Evolutionary conservation across 2,329 filamentous ascomycete species (phyloP).

Genomic region (Aureobasidium sp.): DNA sequence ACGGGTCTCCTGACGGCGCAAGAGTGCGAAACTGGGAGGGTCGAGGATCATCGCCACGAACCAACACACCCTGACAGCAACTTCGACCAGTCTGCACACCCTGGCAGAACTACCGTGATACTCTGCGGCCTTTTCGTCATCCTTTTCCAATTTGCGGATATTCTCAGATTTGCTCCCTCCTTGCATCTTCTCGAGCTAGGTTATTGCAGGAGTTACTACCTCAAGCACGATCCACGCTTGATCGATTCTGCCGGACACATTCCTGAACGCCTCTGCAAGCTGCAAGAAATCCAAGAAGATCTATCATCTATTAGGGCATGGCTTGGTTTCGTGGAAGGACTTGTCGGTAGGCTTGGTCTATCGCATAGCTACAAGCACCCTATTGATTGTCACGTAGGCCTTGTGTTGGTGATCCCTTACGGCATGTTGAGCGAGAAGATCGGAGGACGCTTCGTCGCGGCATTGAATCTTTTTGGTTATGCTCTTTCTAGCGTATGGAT

Average conservation of each 20-base stretch:
- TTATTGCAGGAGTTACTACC: neutral
- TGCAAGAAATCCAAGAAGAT: neutral
- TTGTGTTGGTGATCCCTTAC: constrained; percentile 4
- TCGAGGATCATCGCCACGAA: neutral
- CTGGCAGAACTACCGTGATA: neutral
- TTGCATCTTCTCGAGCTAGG: neutral
- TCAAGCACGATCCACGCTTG: neutral
- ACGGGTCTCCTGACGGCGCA: neutral
- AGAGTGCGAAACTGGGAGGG: neutral
- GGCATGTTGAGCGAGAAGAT: neutral
- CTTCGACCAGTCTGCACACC: neutral
- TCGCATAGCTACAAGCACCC: neutral
- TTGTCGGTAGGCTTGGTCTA: neutral
- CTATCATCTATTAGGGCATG: neutral
- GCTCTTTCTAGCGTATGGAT: constrained; percentile 3
- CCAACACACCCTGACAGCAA: neutral
- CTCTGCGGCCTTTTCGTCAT: neutral
- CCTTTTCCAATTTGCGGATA: neutral
- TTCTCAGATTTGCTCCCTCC: neutral
- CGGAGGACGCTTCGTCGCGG: constrained; percentile 1
- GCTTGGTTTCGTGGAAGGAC: neutral
- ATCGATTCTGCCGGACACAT: neutral
- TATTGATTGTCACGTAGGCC: neutral
- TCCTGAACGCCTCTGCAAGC: neutral
- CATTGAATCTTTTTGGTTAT: constrained; percentile 4